Percentiles rank a stretch among this genome's conserved stretches.
Conservation (phyloP, 1,139 yeast species). For the Ogataea hybrid region DNA sequence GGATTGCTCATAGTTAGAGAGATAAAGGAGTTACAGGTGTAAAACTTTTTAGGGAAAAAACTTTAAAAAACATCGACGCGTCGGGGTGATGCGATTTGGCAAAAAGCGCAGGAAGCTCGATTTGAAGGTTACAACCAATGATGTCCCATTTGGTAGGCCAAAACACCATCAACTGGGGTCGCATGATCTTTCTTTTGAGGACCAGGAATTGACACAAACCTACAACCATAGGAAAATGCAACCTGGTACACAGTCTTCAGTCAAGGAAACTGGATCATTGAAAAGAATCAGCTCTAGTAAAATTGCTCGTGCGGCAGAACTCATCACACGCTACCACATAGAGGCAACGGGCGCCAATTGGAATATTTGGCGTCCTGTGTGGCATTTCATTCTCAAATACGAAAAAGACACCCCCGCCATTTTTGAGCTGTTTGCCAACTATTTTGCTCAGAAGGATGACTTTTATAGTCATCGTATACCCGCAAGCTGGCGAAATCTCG, state of each 20-base stretch:
- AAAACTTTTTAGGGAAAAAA: conserved; percentile 1
- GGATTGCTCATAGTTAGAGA: conserved; percentile 1
- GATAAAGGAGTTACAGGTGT: neutral
- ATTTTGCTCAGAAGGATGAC: conserved; percentile 16
- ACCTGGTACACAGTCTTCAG: neutral
- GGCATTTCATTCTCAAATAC: conserved; percentile 28
- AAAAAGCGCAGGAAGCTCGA: conserved; percentile 5
- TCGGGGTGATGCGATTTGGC: conserved; percentile 1
- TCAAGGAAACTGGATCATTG: conserved; percentile 10
- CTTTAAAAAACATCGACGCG: conserved; percentile 7
- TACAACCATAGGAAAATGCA: neutral
- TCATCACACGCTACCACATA: conserved; percentile 23
- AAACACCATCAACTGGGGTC: conserved; percentile 3
- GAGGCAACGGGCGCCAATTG: conserved; percentile 18
- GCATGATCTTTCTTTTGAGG: conserved; percentile 1
- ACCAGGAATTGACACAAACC: neutral
- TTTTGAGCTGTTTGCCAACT: conserved; percentile 29
- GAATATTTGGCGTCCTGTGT: conserved; percentile 30
- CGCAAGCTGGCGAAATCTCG: neutral
- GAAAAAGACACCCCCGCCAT: conserved; percentile 30
- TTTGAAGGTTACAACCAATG: neutral
- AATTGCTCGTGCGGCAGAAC: conserved; percentile 25
- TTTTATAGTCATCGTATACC: conserved; percentile 29
- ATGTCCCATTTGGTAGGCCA: neutral
- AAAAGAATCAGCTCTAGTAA: conserved; percentile 23